A percentile compares a stretch with the other conserved stretches of the same genome.
phyloP scores from a whole-genome alignment of 1,139 yeast species.

The Wickerhamomyces sp. region DNA sequence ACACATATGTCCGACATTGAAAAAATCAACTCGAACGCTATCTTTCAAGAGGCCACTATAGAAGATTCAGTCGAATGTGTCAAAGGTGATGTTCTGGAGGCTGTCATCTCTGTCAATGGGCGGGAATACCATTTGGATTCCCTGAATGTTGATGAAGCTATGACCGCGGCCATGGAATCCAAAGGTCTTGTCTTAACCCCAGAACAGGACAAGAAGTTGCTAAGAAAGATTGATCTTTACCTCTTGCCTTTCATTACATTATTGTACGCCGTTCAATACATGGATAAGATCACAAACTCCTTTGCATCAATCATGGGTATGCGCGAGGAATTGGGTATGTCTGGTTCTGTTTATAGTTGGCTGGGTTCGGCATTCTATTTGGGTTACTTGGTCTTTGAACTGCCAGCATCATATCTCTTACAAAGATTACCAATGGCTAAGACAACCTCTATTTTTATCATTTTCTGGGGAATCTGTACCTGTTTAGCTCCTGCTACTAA shows the following conservation, averaged over 20 bases:
- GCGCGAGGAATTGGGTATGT: slow-evolving; percentile 43
- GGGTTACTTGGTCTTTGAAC: slow-evolving; percentile 46
- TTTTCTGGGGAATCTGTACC: slow-evolving; percentile 44
- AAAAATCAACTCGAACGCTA: not conserved
- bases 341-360: slow-evolving; percentile 51
- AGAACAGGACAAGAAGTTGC: slow-evolving; percentile 31
- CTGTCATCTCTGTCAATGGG: slow-evolving; percentile 3
- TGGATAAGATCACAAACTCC: slow-evolving; percentile 45
- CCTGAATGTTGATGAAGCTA: slow-evolving; percentile 9
- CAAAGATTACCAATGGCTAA: slow-evolving; percentile 42
- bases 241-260: slow-evolving; percentile 53
- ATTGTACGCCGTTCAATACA: slow-evolving; percentile 54
- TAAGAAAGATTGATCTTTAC: slow-evolving; percentile 49
- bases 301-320: slow-evolving; percentile 59
- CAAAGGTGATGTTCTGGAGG: not conserved
- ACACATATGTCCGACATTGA: slow-evolving; percentile 2
- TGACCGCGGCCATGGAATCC: slow-evolving; percentile 17
- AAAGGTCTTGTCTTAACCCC: slow-evolving; percentile 24
- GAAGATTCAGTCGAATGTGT: not conserved
- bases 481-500: slow-evolving; percentile 39
- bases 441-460: slow-evolving; percentile 31
- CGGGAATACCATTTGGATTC: slow-evolving; percentile 3
- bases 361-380: slow-evolving; percentile 52
- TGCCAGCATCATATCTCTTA: slow-evolving; percentile 39
- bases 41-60: not conserved